Evolutionary conservation across 2,329 filamentous ascomycete species (phyloP).

Genomic region (Aspergillus sclerotialis): DNA sequence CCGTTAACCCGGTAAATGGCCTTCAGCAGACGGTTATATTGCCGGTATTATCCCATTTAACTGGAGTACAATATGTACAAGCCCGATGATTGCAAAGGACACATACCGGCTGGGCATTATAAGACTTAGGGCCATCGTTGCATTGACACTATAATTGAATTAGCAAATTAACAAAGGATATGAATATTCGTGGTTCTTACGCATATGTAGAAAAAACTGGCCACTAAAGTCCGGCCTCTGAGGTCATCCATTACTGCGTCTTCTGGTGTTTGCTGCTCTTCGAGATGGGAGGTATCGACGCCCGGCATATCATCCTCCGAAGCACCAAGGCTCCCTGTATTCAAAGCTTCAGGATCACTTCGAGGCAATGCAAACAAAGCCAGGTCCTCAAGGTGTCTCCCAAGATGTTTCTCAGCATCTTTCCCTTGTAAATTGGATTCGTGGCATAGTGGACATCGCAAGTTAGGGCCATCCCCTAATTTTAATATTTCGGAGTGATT

Average conservation of each 20-base stretch:
- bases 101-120: too few species aligned
- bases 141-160: too few species aligned
- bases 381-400: conserved; percentile 14
- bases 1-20: too few species aligned
- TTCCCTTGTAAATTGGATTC: background rate
- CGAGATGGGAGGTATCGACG: too few species aligned
- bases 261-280: background rate
- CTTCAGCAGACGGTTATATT: too few species aligned
- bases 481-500: background rate
- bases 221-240: background rate
- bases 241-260: background rate
- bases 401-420: conserved; percentile 10
- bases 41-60: too few species aligned
- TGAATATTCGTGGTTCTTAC: background rate
- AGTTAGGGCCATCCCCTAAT: background rate
- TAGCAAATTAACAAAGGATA: too few species aligned
- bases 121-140: too few species aligned
- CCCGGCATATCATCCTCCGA: too few species aligned
- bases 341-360: background rate
- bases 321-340: too few species aligned
- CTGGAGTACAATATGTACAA: too few species aligned
- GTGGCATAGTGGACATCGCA: background rate
- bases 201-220: background rate
- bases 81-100: too few species aligned
- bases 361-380: conserved; percentile 11